These are phyloP conservation scores for Melampsora larici-populina DNA, from an alignment of 1,284 basidiomycete genomes.

Conservation along the genomic window DNA sequence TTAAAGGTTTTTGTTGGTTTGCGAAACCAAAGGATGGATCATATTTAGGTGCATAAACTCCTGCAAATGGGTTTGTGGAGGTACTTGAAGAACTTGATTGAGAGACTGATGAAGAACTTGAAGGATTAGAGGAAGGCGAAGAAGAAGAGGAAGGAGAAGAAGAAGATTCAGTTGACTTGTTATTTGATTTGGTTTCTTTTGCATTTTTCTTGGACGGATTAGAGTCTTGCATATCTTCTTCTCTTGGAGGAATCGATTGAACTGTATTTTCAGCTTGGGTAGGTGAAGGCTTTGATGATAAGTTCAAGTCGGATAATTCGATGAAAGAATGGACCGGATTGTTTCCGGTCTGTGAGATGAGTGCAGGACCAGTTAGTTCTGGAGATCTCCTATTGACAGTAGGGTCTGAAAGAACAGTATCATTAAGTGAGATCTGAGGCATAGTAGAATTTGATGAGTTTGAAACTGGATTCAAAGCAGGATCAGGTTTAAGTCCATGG, in stretches of 20 bases:
- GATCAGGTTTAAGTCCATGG: background rate
- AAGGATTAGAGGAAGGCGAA: background rate
- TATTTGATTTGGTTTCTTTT: background rate
- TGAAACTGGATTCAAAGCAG: background rate
- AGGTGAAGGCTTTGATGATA: background rate
- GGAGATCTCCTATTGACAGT: background rate
- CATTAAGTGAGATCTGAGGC: background rate
- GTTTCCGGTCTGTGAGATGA: background rate
- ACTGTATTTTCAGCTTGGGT: background rate
- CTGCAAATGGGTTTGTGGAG: conserved; percentile 1
- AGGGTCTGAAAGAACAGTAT: background rate
- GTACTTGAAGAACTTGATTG: conserved; percentile 5
- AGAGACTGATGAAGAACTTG: background rate
- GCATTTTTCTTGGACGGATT: background rate
- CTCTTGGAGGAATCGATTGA: conserved; percentile 4
- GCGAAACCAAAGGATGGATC: conserved; percentile 2
- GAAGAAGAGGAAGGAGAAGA: background rate
- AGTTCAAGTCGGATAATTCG: background rate
- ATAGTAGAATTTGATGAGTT: background rate
- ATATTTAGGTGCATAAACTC: background rate
- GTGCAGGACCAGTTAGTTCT: background rate
- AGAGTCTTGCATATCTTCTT: background rate
- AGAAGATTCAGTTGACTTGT: background rate
- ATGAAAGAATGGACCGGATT: background rate
- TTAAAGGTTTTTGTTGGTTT: background rate